Conservation (phyloP, 140 eudicot species). For the Stevia rebaudiana region DNA sequence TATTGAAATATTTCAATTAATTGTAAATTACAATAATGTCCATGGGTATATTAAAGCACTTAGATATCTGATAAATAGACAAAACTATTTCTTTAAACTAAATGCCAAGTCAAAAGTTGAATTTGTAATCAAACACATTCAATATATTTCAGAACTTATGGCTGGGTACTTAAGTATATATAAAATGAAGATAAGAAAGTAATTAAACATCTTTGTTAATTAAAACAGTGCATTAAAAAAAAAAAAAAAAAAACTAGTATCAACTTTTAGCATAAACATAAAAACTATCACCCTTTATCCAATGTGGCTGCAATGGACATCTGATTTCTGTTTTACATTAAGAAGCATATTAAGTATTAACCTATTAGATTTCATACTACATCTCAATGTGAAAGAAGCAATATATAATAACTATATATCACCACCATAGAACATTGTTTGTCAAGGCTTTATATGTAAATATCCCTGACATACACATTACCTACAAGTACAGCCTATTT, state of each 20-base stretch:
- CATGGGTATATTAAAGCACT: neutral
- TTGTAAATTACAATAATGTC: neutral
- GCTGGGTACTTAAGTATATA: neutral
- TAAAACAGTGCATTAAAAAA: too few species aligned
- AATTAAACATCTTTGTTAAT: neutral
- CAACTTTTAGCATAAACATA: too few species aligned
- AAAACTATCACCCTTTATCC: too few species aligned
- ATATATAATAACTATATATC: neutral
- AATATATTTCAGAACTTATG: neutral
- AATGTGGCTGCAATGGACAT: too few species aligned
- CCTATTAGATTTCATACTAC: too few species aligned
- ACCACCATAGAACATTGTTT: neutral
- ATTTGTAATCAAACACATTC: neutral
- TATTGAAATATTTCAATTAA: neutral
- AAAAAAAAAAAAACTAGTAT: too few species aligned
- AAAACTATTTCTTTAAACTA: neutral
- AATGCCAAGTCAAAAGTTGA: neutral
- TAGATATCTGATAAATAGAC: neutral
- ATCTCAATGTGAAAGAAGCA: too few species aligned
- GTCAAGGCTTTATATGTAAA: neutral
- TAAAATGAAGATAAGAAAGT: neutral
- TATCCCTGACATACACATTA: constrained; percentile 2
- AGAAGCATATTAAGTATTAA: too few species aligned
- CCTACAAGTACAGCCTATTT: neutral
- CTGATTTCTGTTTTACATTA: too few species aligned